These are phyloP conservation scores for Colletotrichum aenigma DNA, from an alignment of 2,329 filamentous ascomycete species.

Conservation along the genomic window DNA sequence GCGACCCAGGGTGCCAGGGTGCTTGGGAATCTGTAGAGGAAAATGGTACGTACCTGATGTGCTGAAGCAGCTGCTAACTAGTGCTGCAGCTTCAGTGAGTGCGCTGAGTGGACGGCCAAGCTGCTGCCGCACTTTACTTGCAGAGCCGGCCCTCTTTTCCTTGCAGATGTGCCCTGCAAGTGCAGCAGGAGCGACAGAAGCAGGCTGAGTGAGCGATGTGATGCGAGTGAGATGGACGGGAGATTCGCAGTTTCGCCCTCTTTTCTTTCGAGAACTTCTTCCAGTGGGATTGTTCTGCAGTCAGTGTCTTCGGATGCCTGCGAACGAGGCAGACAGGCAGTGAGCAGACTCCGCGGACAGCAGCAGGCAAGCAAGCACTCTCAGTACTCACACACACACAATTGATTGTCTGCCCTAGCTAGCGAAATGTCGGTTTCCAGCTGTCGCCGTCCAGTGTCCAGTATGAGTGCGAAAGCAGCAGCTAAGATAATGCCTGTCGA, in stretches of 20 bases:
- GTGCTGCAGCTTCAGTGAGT: not conserved
- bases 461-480: not conserved
- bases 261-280: not conserved
- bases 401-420: not conserved
- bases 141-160: slow-evolving; percentile 18
- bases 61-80: not conserved
- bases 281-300: not conserved
- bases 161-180: slow-evolving; percentile 21
- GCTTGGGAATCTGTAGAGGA: not conserved
- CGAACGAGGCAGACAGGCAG: not conserved
- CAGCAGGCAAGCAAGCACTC: not conserved
- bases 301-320: not conserved
- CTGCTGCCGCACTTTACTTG: slow-evolving; percentile 11
- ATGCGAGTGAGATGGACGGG: not conserved
- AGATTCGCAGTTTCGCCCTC: not conserved
- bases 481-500: slow-evolving; percentile 5
- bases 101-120: not conserved
- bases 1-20: not conserved
- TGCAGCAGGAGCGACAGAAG: slow-evolving; percentile 1
- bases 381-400: not conserved
- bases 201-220: not conserved
- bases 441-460: not conserved
- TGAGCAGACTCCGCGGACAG: not conserved
- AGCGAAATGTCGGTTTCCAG: not conserved
- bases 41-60: not conserved